Conservation (phyloP, 1,284 basidiomycete genomes). For the Cutaneotrichosporon cavernicola region DNA sequence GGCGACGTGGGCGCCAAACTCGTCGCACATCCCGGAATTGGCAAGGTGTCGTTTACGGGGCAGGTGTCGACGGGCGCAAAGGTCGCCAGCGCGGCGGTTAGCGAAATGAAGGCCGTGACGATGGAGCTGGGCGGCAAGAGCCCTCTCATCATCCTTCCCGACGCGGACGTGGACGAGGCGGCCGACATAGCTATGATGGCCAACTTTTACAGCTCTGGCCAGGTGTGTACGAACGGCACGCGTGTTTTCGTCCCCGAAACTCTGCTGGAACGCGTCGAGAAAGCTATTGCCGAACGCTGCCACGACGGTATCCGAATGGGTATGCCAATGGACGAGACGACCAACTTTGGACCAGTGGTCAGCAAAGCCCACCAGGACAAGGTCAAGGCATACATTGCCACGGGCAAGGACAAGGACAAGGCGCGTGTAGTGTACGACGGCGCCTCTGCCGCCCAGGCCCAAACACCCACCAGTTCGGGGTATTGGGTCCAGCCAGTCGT, state of each 20-base stretch:
- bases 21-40: constrained; percentile 19
- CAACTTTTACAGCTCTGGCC: constrained; percentile 24
- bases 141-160: constrained; percentile 24
- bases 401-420: constrained; percentile 20
- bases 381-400: constrained; percentile 21
- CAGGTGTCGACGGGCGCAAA: constrained; percentile 21
- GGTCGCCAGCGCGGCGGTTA: constrained; percentile 18
- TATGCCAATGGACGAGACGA: constrained; percentile 20
- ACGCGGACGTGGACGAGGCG: constrained; percentile 24
- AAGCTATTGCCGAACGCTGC: constrained; percentile 18
- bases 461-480: constrained; percentile 19
- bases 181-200: constrained; percentile 26
- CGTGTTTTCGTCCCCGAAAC: constrained; percentile 25
- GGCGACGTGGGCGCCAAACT: constrained; percentile 22
- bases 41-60: constrained; percentile 28
- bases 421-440: constrained; percentile 28
- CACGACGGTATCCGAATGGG: constrained; percentile 25
- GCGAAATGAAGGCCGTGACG: constrained; percentile 25
- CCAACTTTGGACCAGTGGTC: constrained; percentile 25
- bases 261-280: constrained; percentile 13
- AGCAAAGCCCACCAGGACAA: constrained; percentile 21
- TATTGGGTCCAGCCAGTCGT: constrained; percentile 48
- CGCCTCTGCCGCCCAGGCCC: constrained; percentile 2
- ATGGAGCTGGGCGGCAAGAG: constrained; percentile 30
- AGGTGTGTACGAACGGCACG: constrained; percentile 29